phyloP scores from a whole-genome alignment of 305 asterid genomes.

The Rubia balearica region DNA sequence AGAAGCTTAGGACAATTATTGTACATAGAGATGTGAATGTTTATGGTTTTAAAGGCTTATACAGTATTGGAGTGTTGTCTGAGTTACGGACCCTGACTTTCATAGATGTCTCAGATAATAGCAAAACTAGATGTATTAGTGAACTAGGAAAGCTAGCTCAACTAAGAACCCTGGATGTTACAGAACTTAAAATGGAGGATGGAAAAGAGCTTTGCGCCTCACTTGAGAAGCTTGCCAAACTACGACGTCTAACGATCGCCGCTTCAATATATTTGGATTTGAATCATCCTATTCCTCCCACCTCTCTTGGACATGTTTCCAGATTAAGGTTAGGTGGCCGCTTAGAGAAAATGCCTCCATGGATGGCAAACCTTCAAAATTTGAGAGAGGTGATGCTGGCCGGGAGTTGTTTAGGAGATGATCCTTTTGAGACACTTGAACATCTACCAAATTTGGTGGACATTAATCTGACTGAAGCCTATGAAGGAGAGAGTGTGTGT shows the following conservation, averaged over 20 bases:
- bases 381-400: neutral
- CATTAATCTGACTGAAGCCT: neutral
- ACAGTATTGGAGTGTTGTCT: neutral
- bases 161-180: neutral
- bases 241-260: neutral
- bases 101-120: neutral
- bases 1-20: neutral
- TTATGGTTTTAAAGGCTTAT: neutral
- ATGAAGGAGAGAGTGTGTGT: neutral
- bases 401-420: neutral
- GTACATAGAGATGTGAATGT: neutral
- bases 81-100: neutral
- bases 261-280: neutral
- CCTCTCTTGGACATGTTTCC: neutral
- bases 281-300: neutral
- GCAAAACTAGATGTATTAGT: neutral
- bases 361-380: neutral
- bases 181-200: neutral
- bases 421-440: neutral
- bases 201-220: conserved; percentile 2
- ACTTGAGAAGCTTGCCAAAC: conserved; percentile 10
- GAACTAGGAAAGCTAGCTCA: neutral
- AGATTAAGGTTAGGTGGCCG: neutral
- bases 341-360: neutral
- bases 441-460: neutral